These are phyloP conservation scores for Leccinum subgranulosum DNA, from an alignment of 768 basidiomycete genomes.

Conservation along the genomic window DNA sequence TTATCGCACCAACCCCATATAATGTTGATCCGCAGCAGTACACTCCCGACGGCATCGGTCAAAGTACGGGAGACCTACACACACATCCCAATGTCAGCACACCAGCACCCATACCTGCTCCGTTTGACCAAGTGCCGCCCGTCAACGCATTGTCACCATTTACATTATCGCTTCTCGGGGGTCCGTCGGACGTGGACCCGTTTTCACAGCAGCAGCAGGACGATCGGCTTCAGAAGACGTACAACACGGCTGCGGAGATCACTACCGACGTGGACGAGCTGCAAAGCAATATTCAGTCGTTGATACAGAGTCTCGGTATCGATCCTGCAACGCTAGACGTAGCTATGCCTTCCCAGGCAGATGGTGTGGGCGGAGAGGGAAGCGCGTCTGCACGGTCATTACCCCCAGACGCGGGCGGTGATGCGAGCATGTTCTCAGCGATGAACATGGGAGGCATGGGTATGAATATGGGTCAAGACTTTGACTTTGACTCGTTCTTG, in stretches of 20 bases:
- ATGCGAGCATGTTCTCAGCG: constrained; percentile 21
- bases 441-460: background rate
- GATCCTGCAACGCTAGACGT: constrained; percentile 42
- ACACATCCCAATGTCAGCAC: constrained; percentile 3
- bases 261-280: constrained; percentile 71
- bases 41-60: background rate
- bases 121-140: constrained; percentile 22
- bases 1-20: constrained; percentile 31
- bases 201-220: constrained; percentile 36
- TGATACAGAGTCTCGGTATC: constrained; percentile 70
- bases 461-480: constrained; percentile 17
- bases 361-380: constrained; percentile 7
- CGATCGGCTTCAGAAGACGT: constrained; percentile 50
- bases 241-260: constrained; percentile 61
- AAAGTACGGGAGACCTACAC: background rate
- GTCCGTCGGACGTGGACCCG: constrained; percentile 30
- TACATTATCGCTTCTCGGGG: constrained; percentile 23
- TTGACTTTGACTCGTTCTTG: constrained; percentile 41
- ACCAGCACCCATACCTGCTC: constrained; percentile 15
- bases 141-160: constrained; percentile 23
- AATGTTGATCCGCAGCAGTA: constrained; percentile 11
- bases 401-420: background rate
- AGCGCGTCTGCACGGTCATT: background rate
- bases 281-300: constrained; percentile 61
- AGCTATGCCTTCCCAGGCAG: constrained; percentile 3